These are phyloP conservation scores for Styphnolobium japonicum DNA, from an alignment of 306 rosid genomes.

Conservation along the genomic window DNA sequence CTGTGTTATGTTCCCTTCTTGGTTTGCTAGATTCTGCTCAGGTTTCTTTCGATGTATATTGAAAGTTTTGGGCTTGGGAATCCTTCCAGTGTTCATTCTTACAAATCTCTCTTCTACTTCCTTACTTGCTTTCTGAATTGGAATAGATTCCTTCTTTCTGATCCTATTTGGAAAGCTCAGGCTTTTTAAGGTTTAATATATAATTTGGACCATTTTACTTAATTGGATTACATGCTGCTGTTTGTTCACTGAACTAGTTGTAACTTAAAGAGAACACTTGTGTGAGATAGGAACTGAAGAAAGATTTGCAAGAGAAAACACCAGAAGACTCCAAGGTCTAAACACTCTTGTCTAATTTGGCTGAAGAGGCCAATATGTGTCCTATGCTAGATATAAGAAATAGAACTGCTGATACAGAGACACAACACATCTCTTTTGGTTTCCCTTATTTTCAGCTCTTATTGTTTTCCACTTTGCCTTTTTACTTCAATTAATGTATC, in stretches of 20 bases:
- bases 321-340: neutral
- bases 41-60: neutral
- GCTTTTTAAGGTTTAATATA: neutral
- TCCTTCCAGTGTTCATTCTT: neutral
- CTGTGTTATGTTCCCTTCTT: neutral
- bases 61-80: neutral
- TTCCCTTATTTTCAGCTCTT: neutral
- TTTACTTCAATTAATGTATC: neutral
- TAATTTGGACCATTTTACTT: neutral
- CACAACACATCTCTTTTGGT: neutral
- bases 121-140: neutral
- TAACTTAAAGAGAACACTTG: too few species aligned
- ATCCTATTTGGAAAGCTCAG: neutral
- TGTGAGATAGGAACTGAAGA: neutral
- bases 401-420: neutral
- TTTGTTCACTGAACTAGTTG: too few species aligned
- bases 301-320: neutral
- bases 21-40: neutral
- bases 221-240: slow-evolving; percentile 7
- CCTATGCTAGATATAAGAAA: neutral
- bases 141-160: neutral
- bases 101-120: neutral
- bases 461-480: neutral
- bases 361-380: neutral
- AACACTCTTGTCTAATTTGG: neutral